Percentiles rank a stretch among this genome's conserved stretches.
phyloP scores from a whole-genome alignment of 2,329 filamentous ascomycete species.

The Aspergillus sp. region DNA sequence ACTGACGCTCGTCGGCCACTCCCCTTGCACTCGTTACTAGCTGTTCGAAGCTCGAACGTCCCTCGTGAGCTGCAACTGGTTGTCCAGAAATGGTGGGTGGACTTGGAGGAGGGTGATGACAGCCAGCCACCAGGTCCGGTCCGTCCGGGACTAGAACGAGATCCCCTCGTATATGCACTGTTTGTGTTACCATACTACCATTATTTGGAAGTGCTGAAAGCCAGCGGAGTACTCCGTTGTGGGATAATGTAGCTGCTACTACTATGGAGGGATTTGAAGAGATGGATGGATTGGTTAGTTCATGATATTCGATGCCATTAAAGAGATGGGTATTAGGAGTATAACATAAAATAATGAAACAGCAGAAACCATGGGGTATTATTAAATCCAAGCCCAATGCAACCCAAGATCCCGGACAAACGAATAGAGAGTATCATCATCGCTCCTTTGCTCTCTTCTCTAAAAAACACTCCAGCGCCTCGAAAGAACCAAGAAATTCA shows the following conservation, averaged over 20 bases:
- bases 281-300: background rate
- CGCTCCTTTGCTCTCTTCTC: constrained; percentile 18
- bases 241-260: too few relatives aligned
- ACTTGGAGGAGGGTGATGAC: background rate
- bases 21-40: background rate
- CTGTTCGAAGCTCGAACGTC: background rate
- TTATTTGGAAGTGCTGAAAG: background rate
- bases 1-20: background rate
- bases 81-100: background rate
- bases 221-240: background rate
- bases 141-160: background rate
- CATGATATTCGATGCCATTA: background rate
- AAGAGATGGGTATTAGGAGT: background rate
- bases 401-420: constrained; percentile 4
- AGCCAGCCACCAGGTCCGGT: background rate
- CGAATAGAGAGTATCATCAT: constrained; percentile 7
- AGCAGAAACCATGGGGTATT: constrained; percentile 28
- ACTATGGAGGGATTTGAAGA: background rate
- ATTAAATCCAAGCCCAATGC: constrained; percentile 27
- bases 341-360: background rate
- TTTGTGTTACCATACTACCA: background rate
- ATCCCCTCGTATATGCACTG: constrained; percentile 4
- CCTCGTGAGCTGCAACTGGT: background rate
- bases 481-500: constrained; percentile 7
- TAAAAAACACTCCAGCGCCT: constrained; percentile 5